Evolutionary conservation across 805 yeast species (phyloP).

Genomic region (Nakazawaea ishiwadae): DNA sequence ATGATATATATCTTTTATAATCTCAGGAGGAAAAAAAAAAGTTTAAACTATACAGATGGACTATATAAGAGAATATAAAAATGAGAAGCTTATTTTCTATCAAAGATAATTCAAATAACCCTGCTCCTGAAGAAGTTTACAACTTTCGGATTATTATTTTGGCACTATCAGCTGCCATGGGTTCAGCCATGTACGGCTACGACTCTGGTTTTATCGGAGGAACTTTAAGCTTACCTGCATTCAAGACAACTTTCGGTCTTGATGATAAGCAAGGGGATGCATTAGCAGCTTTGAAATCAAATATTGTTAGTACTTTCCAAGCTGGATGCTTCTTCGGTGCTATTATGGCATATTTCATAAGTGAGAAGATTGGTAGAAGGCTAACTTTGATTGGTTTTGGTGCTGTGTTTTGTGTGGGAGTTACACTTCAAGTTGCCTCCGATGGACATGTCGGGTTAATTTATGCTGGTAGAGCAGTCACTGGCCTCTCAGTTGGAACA

Average conservation of each 20-base stretch:
- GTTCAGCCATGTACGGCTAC: slow-evolving; percentile 48
- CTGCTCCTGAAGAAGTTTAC: slow-evolving; percentile 38
- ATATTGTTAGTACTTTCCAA: slow-evolving; percentile 44
- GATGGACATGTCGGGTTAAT: slow-evolving; percentile 33
- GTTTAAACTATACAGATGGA: too few relatives aligned
- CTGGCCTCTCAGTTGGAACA: slow-evolving; percentile 51
- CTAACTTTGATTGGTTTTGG: slow-evolving; percentile 38
- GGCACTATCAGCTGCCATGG: slow-evolving; percentile 42
- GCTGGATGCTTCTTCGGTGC: slow-evolving; percentile 50
- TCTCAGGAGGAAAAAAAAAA: too few relatives aligned
- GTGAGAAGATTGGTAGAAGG: slow-evolving; percentile 35
- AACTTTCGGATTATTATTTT: slow-evolving; percentile 37
- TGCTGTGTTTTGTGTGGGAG: slow-evolving; percentile 23
- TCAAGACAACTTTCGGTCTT: slow-evolving; percentile 39
- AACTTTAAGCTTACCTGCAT: slow-evolving; percentile 39
- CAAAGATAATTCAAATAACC: slow-evolving; percentile 3
- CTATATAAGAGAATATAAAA: too few relatives aligned
- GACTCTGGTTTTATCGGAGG: slow-evolving; percentile 55
- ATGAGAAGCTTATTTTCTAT: slow-evolving; percentile 4
- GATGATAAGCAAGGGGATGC: slow-evolving; percentile 24
- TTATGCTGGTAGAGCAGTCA: slow-evolving; percentile 46
- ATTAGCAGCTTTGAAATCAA: slow-evolving; percentile 31
- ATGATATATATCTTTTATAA: too few relatives aligned
- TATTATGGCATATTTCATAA: slow-evolving; percentile 36
- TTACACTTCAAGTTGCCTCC: slow-evolving; percentile 5